These are phyloP conservation scores for Laguncularia racemosa DNA, from an alignment of 345 rosid genomes.

Conservation along the genomic window DNA sequence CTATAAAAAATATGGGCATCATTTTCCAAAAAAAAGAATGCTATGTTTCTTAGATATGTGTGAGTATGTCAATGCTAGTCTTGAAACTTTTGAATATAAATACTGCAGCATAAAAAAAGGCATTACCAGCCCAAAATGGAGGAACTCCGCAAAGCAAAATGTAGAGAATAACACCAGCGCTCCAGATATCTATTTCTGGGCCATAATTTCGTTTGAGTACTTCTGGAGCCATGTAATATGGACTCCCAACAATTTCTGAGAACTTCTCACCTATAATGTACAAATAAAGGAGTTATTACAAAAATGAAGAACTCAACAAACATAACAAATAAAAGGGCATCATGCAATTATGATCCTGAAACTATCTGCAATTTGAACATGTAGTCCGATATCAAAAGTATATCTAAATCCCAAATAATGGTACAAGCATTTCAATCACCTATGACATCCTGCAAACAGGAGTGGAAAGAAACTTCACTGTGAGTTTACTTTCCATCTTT, in stretches of 20 bases:
- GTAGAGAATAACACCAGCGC: conserved; percentile 98
- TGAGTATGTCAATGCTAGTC: not conserved
- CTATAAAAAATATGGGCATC: too few species aligned
- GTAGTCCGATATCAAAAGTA: not conserved
- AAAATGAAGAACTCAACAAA: not conserved
- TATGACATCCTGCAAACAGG: not conserved
- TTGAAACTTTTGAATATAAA: conserved; percentile 1
- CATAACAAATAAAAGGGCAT: conserved; percentile 1
- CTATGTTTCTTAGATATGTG: too few species aligned
- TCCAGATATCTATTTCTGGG: conserved; percentile 99
- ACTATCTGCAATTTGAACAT: too few species aligned
- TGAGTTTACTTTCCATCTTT: not conserved
- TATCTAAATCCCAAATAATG: not conserved
- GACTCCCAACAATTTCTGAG: conserved; percentile 99
- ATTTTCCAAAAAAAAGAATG: too few species aligned
- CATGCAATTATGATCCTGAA: not conserved
- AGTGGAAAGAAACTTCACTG: not conserved
- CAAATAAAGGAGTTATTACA: conserved; percentile 6
- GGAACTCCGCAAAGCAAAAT: conserved; percentile 97
- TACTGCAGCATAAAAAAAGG: conserved; percentile 1
- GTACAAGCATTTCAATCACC: not conserved
- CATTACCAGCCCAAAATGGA: conserved; percentile 98
- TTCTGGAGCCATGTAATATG: conserved; percentile 99
- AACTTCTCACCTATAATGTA: conserved; percentile 68
- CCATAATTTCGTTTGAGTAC: conserved; percentile 96